phyloP scores from a whole-genome alignment of 1,139 yeast genomes.

The Pichia inconspicua region DNA sequence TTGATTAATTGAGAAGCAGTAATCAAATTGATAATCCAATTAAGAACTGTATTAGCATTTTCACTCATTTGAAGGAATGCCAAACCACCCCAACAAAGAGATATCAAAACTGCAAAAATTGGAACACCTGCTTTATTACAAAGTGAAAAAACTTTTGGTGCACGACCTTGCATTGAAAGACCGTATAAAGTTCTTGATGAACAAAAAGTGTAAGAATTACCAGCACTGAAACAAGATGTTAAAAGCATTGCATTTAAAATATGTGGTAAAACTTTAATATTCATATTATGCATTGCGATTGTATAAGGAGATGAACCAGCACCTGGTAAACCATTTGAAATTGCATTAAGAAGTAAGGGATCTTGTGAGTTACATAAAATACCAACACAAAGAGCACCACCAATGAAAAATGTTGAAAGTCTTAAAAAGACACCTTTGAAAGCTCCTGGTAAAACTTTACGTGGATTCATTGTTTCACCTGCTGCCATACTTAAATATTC shows the following conservation, averaged over 20 bases:
- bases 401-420: conserved; percentile 59
- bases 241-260: conserved; percentile 56
- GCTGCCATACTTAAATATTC: conserved; percentile 51
- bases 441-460: conserved; percentile 70
- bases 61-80: conserved; percentile 52
- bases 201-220: conserved; percentile 64
- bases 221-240: conserved; percentile 63
- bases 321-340: conserved; percentile 43
- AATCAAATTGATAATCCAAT: conserved; percentile 68
- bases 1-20: conserved; percentile 77
- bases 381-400: conserved; percentile 55
- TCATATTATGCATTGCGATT: conserved; percentile 49
- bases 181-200: conserved; percentile 54
- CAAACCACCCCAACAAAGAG: conserved; percentile 35
- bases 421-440: conserved; percentile 71
- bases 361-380: conserved; percentile 49
- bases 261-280: conserved; percentile 49
- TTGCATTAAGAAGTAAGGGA: conserved; percentile 36
- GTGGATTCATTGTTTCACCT: conserved; percentile 56
- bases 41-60: conserved; percentile 57
- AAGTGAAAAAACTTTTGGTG: conserved; percentile 39
- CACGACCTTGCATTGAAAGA: conserved; percentile 48
- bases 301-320: conserved; percentile 60
- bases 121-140: conserved; percentile 44
- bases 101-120: conserved; percentile 28